These are phyloP conservation scores for Trametes sp. DNA, from an alignment of 1,284 basidiomycete genomes.

Conservation along the genomic window DNA sequence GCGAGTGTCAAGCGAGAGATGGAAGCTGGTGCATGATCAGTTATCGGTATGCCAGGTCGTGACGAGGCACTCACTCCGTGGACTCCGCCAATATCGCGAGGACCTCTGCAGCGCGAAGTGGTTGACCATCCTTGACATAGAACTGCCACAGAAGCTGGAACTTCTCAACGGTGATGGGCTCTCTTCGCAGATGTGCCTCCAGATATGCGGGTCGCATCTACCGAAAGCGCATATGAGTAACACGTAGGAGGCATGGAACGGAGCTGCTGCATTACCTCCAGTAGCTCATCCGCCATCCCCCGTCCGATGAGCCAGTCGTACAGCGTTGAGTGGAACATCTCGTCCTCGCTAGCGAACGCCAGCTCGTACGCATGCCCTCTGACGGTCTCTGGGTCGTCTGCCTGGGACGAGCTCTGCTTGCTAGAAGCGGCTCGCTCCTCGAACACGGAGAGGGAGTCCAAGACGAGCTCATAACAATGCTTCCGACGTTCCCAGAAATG, in stretches of 20 bases:
- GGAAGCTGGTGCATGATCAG: slow-evolving; percentile 55
- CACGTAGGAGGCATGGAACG: slow-evolving; percentile 5
- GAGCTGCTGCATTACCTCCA: slow-evolving; percentile 68
- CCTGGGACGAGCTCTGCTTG: slow-evolving; percentile 33
- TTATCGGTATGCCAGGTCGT: neutral
- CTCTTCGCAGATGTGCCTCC: slow-evolving; percentile 86
- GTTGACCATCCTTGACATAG: slow-evolving; percentile 91
- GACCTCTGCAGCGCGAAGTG: slow-evolving; percentile 87
- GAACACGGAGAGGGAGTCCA: slow-evolving; percentile 83
- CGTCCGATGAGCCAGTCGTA: slow-evolving; percentile 93
- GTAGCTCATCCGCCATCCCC: slow-evolving; percentile 85
- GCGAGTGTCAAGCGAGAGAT: slow-evolving; percentile 74
- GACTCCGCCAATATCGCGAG: slow-evolving; percentile 89
- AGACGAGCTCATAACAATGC: slow-evolving; percentile 84
- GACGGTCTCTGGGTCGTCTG: slow-evolving; percentile 70
- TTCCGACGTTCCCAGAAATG: slow-evolving; percentile 67
- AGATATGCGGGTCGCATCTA: slow-evolving; percentile 86
- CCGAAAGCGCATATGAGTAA: slow-evolving; percentile 11
- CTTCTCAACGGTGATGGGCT: slow-evolving; percentile 83
- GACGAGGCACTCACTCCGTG: slow-evolving; percentile 63
- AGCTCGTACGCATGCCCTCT: slow-evolving; percentile 81
- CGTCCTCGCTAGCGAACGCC: slow-evolving; percentile 86
- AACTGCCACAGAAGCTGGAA: slow-evolving; percentile 96
- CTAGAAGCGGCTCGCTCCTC: slow-evolving; percentile 58
- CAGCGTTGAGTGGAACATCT: slow-evolving; percentile 93